These are phyloP conservation scores for Pyrrhoderma lamaoense DNA, from an alignment of 1,284 basidiomycete genomes.

Conservation along the genomic window DNA sequence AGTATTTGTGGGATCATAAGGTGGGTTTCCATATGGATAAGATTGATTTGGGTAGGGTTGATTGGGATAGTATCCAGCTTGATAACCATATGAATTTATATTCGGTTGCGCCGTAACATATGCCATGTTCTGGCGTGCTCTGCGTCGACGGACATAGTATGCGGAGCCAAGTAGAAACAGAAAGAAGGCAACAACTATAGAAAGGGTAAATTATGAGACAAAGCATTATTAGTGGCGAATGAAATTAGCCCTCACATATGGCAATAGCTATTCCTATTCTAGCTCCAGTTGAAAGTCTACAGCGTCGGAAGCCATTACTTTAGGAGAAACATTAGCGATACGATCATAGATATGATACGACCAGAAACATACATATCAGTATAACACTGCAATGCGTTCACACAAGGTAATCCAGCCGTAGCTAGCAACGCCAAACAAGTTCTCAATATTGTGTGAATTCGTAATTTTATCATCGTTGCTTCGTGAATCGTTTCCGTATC, in stretches of 20 bases:
- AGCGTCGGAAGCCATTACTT: slow-evolving; percentile 23
- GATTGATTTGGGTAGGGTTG: slow-evolving; percentile 7
- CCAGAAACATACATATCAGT: no score
- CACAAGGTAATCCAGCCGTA: no score
- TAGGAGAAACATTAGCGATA: not conserved
- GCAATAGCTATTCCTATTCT: slow-evolving; percentile 28
- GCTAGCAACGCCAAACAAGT: no score
- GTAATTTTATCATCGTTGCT: no score
- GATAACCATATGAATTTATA: no score
- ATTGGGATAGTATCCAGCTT: no score
- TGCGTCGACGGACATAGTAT: slow-evolving; percentile 21
- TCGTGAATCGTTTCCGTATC: no score
- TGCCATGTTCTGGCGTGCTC: slow-evolving; percentile 20
- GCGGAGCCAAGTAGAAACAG: slow-evolving; percentile 15
- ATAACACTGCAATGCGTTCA: no score
- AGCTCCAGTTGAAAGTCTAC: slow-evolving; percentile 23
- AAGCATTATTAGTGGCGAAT: not conserved
- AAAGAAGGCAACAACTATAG: slow-evolving; percentile 15
- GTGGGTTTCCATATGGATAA: slow-evolving; percentile 11
- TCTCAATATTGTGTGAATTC: no score
- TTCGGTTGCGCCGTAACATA: slow-evolving; percentile 21
- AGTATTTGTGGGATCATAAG: slow-evolving; percentile 3
- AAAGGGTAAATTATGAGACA: no score
- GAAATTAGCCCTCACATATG: slow-evolving; percentile 21
- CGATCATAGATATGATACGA: no score